phyloP scores from a whole-genome alignment of 495 filamentous ascomycete genomes.

The Penicillium desertorum region DNA sequence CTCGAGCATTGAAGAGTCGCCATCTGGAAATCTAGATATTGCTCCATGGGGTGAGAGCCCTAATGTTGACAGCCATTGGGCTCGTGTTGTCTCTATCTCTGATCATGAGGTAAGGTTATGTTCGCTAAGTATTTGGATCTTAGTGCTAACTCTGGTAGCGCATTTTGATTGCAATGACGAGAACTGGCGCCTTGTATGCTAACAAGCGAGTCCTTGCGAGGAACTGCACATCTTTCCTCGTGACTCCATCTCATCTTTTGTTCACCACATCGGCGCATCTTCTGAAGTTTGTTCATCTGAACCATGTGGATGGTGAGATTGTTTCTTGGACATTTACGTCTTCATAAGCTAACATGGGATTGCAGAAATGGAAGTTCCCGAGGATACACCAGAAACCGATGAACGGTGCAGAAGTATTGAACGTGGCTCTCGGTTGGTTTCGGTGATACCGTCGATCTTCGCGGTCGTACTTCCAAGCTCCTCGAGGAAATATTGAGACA shows the following conservation, averaged over 20 bases:
- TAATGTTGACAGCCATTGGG: slow-evolving; percentile 43
- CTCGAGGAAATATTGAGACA: slow-evolving; percentile 91
- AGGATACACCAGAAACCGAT: slow-evolving; percentile 86
- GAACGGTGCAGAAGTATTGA: slow-evolving; percentile 92
- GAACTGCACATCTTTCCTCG: slow-evolving; percentile 86
- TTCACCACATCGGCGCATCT: slow-evolving; percentile 90
- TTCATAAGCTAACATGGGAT: slow-evolving; percentile 6
- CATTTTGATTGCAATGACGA: slow-evolving; percentile 56
- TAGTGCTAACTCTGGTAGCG: slow-evolving; percentile 31
- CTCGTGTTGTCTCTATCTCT: slow-evolving; percentile 38
- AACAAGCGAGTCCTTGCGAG: slow-evolving; percentile 70
- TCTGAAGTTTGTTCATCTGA: slow-evolving; percentile 88
- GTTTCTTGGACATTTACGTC: neutral
- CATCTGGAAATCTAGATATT: slow-evolving; percentile 22
- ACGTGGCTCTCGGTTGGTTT: slow-evolving; percentile 80
- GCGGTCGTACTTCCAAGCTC: slow-evolving; percentile 88
- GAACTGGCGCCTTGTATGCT: slow-evolving; percentile 73
- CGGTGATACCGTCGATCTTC: slow-evolving; percentile 84
- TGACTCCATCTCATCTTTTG: slow-evolving; percentile 80
- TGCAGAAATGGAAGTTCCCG: slow-evolving; percentile 73
- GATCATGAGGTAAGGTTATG: slow-evolving; percentile 37
- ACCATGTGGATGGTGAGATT: slow-evolving; percentile 59
- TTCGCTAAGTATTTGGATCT: neutral
- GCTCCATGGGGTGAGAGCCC: slow-evolving; percentile 36
- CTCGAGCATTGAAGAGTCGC: slow-evolving; percentile 27